Evolutionary conservation across 345 rosid species (phyloP).

Genomic region (Citrus glauca): DNA sequence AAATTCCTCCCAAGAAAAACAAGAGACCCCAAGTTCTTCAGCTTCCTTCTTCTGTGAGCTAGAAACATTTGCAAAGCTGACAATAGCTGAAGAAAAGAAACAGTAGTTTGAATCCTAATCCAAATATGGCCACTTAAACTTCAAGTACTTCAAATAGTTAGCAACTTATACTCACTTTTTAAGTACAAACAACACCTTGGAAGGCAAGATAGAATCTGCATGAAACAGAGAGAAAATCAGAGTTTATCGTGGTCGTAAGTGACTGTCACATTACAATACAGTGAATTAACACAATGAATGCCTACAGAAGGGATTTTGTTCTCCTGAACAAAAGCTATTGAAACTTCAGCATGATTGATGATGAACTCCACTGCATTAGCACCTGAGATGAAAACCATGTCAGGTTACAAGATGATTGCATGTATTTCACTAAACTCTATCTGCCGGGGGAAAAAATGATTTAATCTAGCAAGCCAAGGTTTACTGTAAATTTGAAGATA

Average conservation of each 20-base stretch:
- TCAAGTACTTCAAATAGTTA: neutral
- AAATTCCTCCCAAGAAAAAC: slow-evolving; percentile 85
- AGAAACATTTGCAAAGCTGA: slow-evolving; percentile 64
- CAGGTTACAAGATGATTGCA: neutral
- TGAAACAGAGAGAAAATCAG: neutral
- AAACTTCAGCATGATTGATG: slow-evolving; percentile 90
- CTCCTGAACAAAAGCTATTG: slow-evolving; percentile 73
- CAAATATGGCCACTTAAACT: neutral
- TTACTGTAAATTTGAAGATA: neutral
- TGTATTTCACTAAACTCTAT: neutral
- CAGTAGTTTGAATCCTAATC: neutral
- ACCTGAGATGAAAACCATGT: slow-evolving; percentile 39
- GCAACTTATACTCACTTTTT: slow-evolving; percentile 50
- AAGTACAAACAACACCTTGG: slow-evolving; percentile 54
- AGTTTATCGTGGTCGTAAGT: neutral
- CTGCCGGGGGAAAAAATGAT: neutral
- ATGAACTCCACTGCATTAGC: slow-evolving; percentile 90
- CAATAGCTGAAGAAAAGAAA: slow-evolving; percentile 50
- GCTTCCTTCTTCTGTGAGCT: slow-evolving; percentile 68
- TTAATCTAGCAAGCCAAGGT: neutral
- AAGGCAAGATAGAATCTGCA: slow-evolving; percentile 74
- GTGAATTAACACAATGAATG: neutral
- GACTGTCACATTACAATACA: neutral
- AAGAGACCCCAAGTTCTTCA: slow-evolving; percentile 58
- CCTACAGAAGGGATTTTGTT: slow-evolving; percentile 74